Base-by-base conservation (phyloP, 352 stramenopile genomes). In the Phytophthora tentaculata region DNA sequence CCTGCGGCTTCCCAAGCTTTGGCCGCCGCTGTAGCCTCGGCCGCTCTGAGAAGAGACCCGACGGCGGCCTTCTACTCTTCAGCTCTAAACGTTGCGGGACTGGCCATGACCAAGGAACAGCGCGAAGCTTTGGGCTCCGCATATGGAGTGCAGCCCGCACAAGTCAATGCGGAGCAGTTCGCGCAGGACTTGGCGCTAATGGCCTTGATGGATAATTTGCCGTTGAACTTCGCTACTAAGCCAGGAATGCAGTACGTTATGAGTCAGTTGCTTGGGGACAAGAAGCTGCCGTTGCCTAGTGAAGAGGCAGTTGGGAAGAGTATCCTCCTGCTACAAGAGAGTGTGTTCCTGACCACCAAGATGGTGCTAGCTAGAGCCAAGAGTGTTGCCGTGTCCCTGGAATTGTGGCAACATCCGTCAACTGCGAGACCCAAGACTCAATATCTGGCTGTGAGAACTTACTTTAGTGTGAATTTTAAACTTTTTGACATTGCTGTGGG, bases 381-480 rank as follows among this genome's bases (percentile, higher is more conserved):
- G 35, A 86, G 74, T 44, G 85, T 91, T 35, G 74, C 73, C 0
- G 83, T 94, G 26, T 92, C 86, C 35, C 60, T 94, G 6, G 86
- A 94, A 56, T 56, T 77, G 20, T 94, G 84, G 86, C 70, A 74
- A 39, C 61, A 88, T n/a, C 80, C 82, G 14, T 64, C 68, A 8
- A 49, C 64, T 3, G 64, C 66, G 28, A 56, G 77, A 32, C 61
- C 65, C n/a, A 71, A 73, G 20, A 77, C 71, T 28, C 81, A 88
- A 63, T 89, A 89, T 57, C 65, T 94, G 26, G 83, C 80, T 6
- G 60, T 94, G 20, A 90, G 86, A 52, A 74, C 88, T 16, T 84
- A 94, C 60, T 94, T 92, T 43, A 93, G 84, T 49, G 73, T 92
- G 50, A 91, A 88, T 67, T 94, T 92, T 41, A 81, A 82, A 32